A percentile compares a stretch with the other conserved stretches of the same genome.
Evolutionary conservation across 441 rosid genomes (phyloP).

Genomic region (Populus hybrid): DNA sequence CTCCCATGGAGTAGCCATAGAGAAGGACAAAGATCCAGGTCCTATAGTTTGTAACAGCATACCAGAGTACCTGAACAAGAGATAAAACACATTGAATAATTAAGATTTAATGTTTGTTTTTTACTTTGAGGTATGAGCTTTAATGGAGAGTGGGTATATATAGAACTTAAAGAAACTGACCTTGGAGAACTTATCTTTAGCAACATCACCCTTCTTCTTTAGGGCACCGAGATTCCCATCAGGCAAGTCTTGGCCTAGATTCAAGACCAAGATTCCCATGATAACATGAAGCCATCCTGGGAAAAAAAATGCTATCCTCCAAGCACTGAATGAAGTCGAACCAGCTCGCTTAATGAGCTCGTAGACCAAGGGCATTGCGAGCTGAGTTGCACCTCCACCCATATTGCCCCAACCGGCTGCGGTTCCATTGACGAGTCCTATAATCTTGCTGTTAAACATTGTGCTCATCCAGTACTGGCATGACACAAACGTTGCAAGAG

Average conservation of each 20-base stretch:
- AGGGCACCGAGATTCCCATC: constrained; percentile 68
- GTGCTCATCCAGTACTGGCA: constrained; percentile 97
- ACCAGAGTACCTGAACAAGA: constrained; percentile 57
- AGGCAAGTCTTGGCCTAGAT: constrained; percentile 83
- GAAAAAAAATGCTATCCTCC: constrained; percentile 82
- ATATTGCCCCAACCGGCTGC: constrained; percentile 94
- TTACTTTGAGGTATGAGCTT: not conserved
- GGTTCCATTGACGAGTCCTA: constrained; percentile 77
- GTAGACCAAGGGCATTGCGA: constrained; percentile 72
- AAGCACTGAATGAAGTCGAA: constrained; percentile 70
- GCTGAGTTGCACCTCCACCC: constrained; percentile 91
- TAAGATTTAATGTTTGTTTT: not conserved
- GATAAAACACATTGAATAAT: not conserved
- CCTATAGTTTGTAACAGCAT: constrained; percentile 72
- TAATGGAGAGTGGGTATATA: not conserved
- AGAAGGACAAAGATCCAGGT: constrained; percentile 89
- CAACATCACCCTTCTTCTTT: constrained; percentile 64
- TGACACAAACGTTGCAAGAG: constrained; percentile 81
- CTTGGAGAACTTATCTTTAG: constrained; percentile 73
- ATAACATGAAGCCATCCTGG: constrained; percentile 69
- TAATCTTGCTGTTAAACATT: constrained; percentile 82
- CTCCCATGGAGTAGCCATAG: constrained; percentile 83
- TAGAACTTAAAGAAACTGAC: constrained; percentile 23
- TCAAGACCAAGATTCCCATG: constrained; percentile 66
- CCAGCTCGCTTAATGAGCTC: constrained; percentile 53